Conservation (phyloP, 2,329 filamentous ascomycete genomes). For the Diaporthe sp. region DNA sequence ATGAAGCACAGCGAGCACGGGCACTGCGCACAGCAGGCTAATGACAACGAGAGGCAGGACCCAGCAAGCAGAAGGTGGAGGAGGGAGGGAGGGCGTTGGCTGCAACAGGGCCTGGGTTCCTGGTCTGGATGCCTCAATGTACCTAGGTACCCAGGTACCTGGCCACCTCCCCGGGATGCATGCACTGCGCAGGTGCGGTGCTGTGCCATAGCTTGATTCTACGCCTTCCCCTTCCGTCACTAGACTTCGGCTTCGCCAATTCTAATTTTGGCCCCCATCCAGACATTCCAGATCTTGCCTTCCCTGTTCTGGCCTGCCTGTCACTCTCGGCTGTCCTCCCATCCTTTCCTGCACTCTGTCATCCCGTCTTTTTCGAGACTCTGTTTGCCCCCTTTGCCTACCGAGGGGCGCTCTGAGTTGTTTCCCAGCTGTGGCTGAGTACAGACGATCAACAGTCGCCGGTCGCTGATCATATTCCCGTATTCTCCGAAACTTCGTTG, state of each 20-base stretch:
- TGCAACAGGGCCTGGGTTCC: slow-evolving; percentile 9
- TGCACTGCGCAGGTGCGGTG: slow-evolving; percentile 20
- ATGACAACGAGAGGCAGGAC: background rate
- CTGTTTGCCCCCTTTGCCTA: slow-evolving; percentile 21
- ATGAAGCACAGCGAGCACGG: background rate
- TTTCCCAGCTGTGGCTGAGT: slow-evolving; percentile 20
- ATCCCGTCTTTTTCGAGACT: slow-evolving; percentile 11
- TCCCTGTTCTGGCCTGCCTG: slow-evolving; percentile 9
- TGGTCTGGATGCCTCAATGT: background rate
- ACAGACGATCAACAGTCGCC: background rate
- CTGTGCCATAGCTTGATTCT: slow-evolving; percentile 11
- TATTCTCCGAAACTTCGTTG: background rate
- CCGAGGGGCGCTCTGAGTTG: slow-evolving; percentile 2
- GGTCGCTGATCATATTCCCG: slow-evolving; percentile 12
- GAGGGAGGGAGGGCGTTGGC: background rate
- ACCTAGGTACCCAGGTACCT: background rate
- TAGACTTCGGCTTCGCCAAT: slow-evolving; percentile 31
- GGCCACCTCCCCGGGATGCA: background rate
- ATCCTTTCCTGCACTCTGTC: slow-evolving; percentile 14
- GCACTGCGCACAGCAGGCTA: slow-evolving; percentile 3
- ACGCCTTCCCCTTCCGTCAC: slow-evolving; percentile 28
- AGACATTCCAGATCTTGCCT: background rate
- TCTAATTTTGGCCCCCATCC: slow-evolving; percentile 34
- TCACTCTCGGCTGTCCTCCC: slow-evolving; percentile 14
- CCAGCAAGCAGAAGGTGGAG: background rate